These are phyloP conservation scores for Rhododendron vialii DNA, from an alignment of 148 eudicot species.

Conservation along the genomic window DNA sequence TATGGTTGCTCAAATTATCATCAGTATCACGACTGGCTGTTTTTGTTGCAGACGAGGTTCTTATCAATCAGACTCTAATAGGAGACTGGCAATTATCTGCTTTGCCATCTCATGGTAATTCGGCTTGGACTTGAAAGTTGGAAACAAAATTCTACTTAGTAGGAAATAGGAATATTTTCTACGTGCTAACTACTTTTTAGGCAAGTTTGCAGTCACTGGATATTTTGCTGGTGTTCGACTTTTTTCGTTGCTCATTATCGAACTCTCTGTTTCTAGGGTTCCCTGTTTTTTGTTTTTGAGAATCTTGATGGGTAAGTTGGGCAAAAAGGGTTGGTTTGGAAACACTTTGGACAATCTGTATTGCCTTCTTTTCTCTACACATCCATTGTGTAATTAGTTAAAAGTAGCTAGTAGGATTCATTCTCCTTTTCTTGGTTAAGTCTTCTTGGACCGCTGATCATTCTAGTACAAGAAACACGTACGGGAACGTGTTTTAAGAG, in stretches of 20 bases:
- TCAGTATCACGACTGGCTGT: conserved; percentile 63
- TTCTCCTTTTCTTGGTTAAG: neutral
- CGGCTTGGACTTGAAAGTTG: neutral
- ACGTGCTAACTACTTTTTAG: neutral
- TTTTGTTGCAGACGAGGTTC: conserved; percentile 60
- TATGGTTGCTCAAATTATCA: conserved; percentile 58
- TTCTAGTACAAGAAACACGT: neutral
- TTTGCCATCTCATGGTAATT: conserved; percentile 81
- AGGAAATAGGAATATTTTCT: neutral
- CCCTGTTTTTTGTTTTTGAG: neutral
- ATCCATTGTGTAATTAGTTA: neutral
- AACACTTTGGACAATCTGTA: neutral
- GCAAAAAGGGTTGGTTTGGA: neutral
- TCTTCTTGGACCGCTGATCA: neutral
- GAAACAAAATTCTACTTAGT: neutral
- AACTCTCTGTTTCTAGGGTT: neutral
- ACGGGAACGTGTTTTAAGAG: neutral
- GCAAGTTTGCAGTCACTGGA: neutral
- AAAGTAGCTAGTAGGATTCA: neutral
- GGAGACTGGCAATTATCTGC: conserved; percentile 63
- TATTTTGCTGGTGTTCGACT: neutral
- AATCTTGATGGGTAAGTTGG: neutral
- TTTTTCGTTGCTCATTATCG: neutral
- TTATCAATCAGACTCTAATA: conserved; percentile 34
- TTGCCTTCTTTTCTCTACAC: neutral